A percentile compares a stretch with the other conserved stretches of the same genome.
Conservation (phyloP, 768 basidiomycete genomes). For the Trametes coccinea region DNA sequence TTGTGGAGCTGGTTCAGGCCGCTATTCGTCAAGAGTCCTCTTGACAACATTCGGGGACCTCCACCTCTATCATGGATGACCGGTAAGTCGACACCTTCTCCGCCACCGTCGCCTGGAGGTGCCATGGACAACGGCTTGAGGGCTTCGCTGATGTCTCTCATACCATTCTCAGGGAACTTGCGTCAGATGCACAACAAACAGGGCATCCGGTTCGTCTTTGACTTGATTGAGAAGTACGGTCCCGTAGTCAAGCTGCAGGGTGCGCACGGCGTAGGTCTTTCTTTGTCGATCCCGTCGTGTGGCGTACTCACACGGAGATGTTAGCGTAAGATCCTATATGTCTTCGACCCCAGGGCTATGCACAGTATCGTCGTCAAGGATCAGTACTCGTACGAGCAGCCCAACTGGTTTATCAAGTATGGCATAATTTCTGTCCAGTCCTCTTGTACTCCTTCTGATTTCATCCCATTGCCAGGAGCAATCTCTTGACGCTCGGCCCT, state of each 20-base stretch:
- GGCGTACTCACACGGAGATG: not conserved
- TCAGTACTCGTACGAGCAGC: conserved; percentile 50
- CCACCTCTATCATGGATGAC: conserved; percentile 18
- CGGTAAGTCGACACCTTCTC: conserved; percentile 5
- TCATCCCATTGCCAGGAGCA: conserved; percentile 16
- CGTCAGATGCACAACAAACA: conserved; percentile 18
- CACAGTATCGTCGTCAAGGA: conserved; percentile 51
- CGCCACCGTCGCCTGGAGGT: not conserved
- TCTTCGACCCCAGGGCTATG: conserved; percentile 50
- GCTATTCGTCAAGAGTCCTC: conserved; percentile 8
- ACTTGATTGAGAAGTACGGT: conserved; percentile 20
- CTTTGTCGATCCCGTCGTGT: too few species aligned
- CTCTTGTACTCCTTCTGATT: not conserved
- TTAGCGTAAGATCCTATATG: conserved; percentile 34
- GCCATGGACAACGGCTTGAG: too few species aligned
- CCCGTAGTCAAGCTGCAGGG: conserved; percentile 18
- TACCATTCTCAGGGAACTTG: conserved; percentile 8
- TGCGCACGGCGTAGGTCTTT: conserved; percentile 14
- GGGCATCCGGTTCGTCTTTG: conserved; percentile 14
- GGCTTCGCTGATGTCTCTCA: not conserved
- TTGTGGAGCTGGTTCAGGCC: conserved; percentile 20
- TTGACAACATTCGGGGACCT: conserved; percentile 23
- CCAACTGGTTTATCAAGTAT: conserved; percentile 46
- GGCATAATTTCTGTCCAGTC: conserved; percentile 14
- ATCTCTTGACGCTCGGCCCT: conserved; percentile 20